These are phyloP conservation scores for Fragosphaeria purpurea DNA, from an alignment of 2,329 filamentous ascomycete genomes.

Conservation along the genomic window DNA sequence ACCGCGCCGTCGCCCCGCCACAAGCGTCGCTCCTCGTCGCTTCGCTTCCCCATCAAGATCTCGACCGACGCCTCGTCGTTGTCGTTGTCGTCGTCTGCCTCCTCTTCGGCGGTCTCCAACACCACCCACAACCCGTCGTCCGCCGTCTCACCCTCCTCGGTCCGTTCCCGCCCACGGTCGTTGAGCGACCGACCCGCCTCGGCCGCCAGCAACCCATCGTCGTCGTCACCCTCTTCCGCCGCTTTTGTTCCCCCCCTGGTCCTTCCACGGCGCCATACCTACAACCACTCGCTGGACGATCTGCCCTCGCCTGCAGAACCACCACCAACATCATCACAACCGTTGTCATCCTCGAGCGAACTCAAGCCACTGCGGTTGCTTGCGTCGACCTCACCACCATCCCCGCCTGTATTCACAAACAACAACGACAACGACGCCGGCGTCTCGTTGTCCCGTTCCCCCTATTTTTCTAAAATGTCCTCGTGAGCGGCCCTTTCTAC, in stretches of 20 bases:
- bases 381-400: too few relatives aligned
- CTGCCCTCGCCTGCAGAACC: conserved; percentile 6
- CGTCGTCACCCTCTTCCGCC: neutral
- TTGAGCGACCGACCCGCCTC: conserved; percentile 10
- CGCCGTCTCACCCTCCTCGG: too few relatives aligned
- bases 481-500: conserved; percentile 7
- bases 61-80: conserved; percentile 6
- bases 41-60: conserved; percentile 13
- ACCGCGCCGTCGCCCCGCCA: conserved; percentile 5
- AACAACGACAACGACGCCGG: neutral
- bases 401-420: too few relatives aligned
- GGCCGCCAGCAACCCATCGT: conserved; percentile 1
- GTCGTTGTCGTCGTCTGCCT: neutral
- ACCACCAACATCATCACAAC: neutral
- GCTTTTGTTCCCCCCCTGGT: neutral
- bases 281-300: conserved; percentile 9
- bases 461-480: conserved; percentile 9
- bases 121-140: neutral
- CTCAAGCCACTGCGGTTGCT: too few relatives aligned
- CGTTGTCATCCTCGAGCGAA: too few relatives aligned
- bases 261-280: conserved; percentile 7
- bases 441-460: neutral
- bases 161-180: conserved; percentile 8
- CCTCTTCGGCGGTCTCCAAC: neutral
- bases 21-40: conserved; percentile 11